Base-by-base conservation (phyloP, 140 eudicot genomes). In the Anethum foeniculum region DNA sequence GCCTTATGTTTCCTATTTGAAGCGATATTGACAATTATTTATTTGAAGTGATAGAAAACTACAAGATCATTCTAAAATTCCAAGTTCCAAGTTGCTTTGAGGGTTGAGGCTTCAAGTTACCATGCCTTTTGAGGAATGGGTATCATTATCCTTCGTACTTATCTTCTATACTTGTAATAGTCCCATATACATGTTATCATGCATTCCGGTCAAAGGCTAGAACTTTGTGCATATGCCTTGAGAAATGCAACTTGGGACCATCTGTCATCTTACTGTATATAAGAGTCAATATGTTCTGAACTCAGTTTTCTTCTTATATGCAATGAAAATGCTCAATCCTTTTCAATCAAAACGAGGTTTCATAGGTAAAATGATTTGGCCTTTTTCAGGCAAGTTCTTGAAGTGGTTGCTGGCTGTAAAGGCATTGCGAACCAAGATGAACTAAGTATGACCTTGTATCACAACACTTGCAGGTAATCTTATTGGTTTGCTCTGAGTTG, bases 331-430 rank as follows among this genome's bases (percentile, higher is more conserved):
- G 38, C 23, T 25, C 3, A 4, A 46, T 25, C 60, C 36, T 46
- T 73, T 43, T 23, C n/a, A 2, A 44, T 73, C 11, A 21, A 44
- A 74, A 28, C 44, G 30, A 74, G 34, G 56, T 74, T 74, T 46
- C 16, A 32, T 49, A 80, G 14, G 67, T 84, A 25, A 52, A 75
- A 36, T 69, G 38, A 79, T n/a, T 43, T 82, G 69, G 62, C 46
- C 68, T 44, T 73, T 84, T 39, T n/a, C 85, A 96, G 99, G 93
- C 99, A 96, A 90, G 99, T 93, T 27, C 98, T 96, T 90, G 98
- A 96, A 86, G 98, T 93, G 79, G 98, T 96, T n/a, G 93, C 90
- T 72, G 97, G 98, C 75, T 88, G 96, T 89, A 96, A 93, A 87
- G 96, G 96, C 30, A 82, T 90, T 75, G 82, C 85, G 19, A 97